These are phyloP conservation scores for Fragilaria radians DNA, from an alignment of 108 stramenopile genomes.

Conservation along the genomic window DNA sequence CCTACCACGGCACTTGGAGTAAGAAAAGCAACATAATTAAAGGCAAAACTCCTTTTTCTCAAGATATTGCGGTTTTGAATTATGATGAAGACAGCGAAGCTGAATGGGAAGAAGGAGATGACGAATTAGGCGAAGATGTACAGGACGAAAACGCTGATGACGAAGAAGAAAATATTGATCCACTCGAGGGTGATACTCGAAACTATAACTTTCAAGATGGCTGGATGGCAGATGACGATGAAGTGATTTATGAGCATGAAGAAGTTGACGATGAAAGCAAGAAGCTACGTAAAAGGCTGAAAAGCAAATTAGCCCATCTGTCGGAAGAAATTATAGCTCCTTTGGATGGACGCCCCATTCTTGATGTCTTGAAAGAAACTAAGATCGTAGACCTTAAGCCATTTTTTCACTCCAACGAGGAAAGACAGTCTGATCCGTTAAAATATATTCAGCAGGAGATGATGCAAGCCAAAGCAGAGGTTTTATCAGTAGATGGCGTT, in stretches of 20 bases:
- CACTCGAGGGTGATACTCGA: conserved; percentile 34
- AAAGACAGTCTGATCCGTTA: neutral
- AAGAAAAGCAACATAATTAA: conserved; percentile 65
- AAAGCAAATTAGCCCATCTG: neutral
- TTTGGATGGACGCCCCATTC: conserved; percentile 33
- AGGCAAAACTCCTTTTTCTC: conserved; percentile 64
- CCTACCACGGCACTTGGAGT: conserved; percentile 90
- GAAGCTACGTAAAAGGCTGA: conserved; percentile 41
- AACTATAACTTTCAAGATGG: conserved; percentile 61
- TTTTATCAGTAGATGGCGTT: conserved; percentile 1
- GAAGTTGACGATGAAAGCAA: conserved; percentile 57
- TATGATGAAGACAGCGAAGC: conserved; percentile 89
- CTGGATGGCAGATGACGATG: conserved; percentile 74
- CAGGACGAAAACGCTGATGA: conserved; percentile 50
- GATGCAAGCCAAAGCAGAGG: conserved; percentile 1
- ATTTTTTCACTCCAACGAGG: too few species aligned
- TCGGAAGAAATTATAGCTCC: conserved; percentile 52
- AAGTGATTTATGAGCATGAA: conserved; percentile 52
- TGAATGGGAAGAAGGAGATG: conserved; percentile 90
- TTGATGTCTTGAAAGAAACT: neutral
- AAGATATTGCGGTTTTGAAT: conserved; percentile 59
- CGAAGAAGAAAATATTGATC: conserved; percentile 63
- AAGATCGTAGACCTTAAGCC: neutral
- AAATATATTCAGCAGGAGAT: too few species aligned
- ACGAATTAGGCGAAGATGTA: conserved; percentile 80